These are phyloP conservation scores for Lactarius hatsudake DNA, from an alignment of 768 basidiomycete genomes.

Conservation along the genomic window DNA sequence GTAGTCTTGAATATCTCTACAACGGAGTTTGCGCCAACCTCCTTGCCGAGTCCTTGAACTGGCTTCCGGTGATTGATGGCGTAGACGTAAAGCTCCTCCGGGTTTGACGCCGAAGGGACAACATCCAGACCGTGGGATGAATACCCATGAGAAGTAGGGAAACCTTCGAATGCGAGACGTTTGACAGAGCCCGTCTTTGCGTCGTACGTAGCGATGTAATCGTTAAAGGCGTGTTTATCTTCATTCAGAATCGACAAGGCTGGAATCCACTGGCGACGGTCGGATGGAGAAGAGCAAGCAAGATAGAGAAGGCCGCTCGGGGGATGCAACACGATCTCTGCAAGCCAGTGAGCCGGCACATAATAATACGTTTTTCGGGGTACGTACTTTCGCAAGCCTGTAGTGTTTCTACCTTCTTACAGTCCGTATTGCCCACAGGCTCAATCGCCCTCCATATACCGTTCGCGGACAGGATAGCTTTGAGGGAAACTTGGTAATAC, in stretches of 20 bases:
- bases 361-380: neutral
- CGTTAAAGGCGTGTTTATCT: constrained; percentile 41
- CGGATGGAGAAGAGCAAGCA: constrained; percentile 55
- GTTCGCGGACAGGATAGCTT: constrained; percentile 40
- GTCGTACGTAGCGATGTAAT: constrained; percentile 63
- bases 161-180: constrained; percentile 38
- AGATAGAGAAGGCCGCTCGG: constrained; percentile 57
- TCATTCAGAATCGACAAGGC: constrained; percentile 36
- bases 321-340: constrained; percentile 60
- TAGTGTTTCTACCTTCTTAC: constrained; percentile 50
- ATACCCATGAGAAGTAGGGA: constrained; percentile 41
- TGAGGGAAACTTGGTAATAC: constrained; percentile 48
- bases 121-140: constrained; percentile 70
- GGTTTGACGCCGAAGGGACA: constrained; percentile 48
- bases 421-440: constrained; percentile 47
- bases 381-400: constrained; percentile 66
- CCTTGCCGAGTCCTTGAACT: constrained; percentile 35
- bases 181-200: constrained; percentile 44
- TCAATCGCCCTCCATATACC: constrained; percentile 47
- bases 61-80: constrained; percentile 71
- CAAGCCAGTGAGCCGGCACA: neutral
- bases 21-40: constrained; percentile 65
- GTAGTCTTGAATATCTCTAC: constrained; percentile 66
- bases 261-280: constrained; percentile 54
- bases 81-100: constrained; percentile 57